Evolutionary conservation across 257 asterid genomes (phyloP), one percentile per base, ranked within the genome.

Genomic region (Scutellaria baicalensis): DNA sequence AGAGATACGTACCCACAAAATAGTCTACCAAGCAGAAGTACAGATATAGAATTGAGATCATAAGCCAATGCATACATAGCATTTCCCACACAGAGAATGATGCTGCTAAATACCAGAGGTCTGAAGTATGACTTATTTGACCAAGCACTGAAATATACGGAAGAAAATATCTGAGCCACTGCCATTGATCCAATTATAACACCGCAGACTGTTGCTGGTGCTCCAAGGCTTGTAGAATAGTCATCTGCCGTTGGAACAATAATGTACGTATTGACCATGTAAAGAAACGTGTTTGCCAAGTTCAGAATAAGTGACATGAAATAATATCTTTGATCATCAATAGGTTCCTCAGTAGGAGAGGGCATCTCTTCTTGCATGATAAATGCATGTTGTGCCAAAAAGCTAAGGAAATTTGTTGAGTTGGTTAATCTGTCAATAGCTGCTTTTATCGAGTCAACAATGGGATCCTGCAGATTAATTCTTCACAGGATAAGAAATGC

Each of bases 111-210:
- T 56, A 93, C 68, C 79, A 93, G 79, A 59, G 98, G 98, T 67
- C 76, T 88, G 76, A 84, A 85, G 86, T 93, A 93, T 5, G 97
- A 90, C 79, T 75, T 90, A 69, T 93, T 93, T 31, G 98, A 93
- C 98, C 98, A 93, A 70, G 98, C 96, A 75, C 98, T 90, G 84
- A 93, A 88, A 79, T 93, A 93, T 78, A 93, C 96, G 10, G 98
- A 93, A 40, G 98, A 90, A 77, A 93, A 93, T 77, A 93, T 78
- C 76, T 93, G 98, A 43, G 98, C 98, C 4, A 93, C 86, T 38
- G 98, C 98, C 98, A 93, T 93, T 45, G 98, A 77, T 59, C 98
- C 98, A 58, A 93, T 93, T 57, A 93, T 89, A 51, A 92, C 64
- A 50, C 98, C 98, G 71, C 98, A 92, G 43, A 92, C 98, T 17